Base-by-base conservation (phyloP, 495 filamentous ascomycete genomes). In the Trypethelium eluteriae region DNA sequence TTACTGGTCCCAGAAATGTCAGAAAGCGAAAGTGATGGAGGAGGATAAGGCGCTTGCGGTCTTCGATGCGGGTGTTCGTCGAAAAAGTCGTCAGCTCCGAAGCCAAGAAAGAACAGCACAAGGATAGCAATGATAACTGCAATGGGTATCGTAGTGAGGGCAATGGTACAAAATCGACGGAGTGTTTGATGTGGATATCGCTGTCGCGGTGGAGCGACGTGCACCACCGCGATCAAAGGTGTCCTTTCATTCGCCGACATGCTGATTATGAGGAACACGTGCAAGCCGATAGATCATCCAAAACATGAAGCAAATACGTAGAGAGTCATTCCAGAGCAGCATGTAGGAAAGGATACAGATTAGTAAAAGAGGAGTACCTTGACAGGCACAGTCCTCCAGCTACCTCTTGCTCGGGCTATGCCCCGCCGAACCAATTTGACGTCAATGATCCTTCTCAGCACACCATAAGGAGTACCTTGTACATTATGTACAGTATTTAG, bases 161-260 rank as follows among this genome's bases (percentile, higher is more conserved):
- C 79, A 62, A 88, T 79, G 62, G 86, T 91, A 77, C 89, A 94
- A 74, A 88, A 85, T 62, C 86, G 86, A 64, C 89, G 88, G 39
- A 92, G 69, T 18, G 81, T 79, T 70, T 84, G 82, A 73, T 90
- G 89, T n/a, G 82, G 81, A 70, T 91, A 90, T 63, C 88, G 85
- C 67, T 80, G 82, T 49, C 82, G 88, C 16, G 76, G 77, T 4
- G 78, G 74, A 39, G 71, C 77, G 14, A 85, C 79, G 44, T 73
- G 76, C 47, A 88, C 83, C 39, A 83, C 83, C 59, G 77, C 73
- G 65, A 89, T 78, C 68, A 89, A 79, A 36, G 87, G 87, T 12
- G 85, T 88, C 36, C 73, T 74, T 69, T 89, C 88, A 36, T 57
- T 70, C 49, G 76, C 79, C 49, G 80, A 76, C 83, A 85, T 84